phyloP scores from a whole-genome alignment of 176 grass and related monocot genomes.

The Secale cereale region DNA sequence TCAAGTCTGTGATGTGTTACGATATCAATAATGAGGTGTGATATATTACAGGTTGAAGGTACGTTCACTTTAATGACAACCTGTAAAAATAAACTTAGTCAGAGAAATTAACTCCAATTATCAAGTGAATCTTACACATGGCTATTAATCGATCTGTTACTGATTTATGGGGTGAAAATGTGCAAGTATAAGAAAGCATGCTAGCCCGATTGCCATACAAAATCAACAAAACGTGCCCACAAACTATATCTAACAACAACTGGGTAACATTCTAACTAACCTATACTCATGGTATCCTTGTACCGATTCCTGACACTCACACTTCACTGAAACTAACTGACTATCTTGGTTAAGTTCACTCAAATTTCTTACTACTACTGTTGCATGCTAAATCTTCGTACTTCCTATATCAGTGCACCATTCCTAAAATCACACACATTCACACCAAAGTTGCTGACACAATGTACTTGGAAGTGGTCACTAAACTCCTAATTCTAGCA shows the following conservation, averaged over 20 bases:
- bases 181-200: neutral
- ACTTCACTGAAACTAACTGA: neutral
- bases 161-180: neutral
- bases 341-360: neutral
- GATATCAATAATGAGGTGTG: conserved; percentile 59
- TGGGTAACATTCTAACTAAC: neutral
- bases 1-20: conserved; percentile 52
- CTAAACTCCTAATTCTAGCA: too few relatives aligned
- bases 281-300: neutral
- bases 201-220: neutral
- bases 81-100: conserved; percentile 23
- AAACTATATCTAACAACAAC: neutral
- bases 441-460: too few relatives aligned
- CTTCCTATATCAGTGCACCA: neutral
- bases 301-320: neutral
- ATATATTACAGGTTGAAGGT: conserved; percentile 50
- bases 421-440: too few relatives aligned
- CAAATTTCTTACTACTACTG: neutral
- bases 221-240: neutral
- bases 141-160: neutral
- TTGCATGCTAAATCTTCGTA: neutral
- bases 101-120: neutral
- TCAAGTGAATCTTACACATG: neutral
- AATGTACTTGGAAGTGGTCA: too few relatives aligned
- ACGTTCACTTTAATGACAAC: conserved; percentile 67